Conservation (phyloP, 352 stramenopile species). For the Phytopythium mirpurense region DNA sequence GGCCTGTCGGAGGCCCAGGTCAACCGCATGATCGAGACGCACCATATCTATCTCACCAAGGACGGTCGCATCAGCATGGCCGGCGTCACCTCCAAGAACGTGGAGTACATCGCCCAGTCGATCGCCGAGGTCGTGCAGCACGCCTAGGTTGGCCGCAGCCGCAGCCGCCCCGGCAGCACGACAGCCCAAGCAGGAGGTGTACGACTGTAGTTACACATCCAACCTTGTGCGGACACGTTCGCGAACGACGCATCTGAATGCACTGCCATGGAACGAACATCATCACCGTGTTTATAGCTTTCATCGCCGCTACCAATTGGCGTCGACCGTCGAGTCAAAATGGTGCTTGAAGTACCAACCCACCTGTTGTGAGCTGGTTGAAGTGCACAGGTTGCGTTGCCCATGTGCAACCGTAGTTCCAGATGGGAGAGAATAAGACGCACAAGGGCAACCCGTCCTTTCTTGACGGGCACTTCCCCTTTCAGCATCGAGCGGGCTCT, state of each 20-base stretch:
- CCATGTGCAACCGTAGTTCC: neutral
- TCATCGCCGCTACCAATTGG: no score
- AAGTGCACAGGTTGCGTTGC: neutral
- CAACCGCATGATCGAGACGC: conserved; percentile 90
- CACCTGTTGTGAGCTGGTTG: conserved; percentile 1
- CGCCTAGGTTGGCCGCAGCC: conserved; percentile 31
- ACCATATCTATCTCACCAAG: conserved; percentile 98
- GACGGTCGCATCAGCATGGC: conserved; percentile 98
- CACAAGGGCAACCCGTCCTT: neutral
- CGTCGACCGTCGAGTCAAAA: no score
- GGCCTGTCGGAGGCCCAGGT: conserved; percentile 95
- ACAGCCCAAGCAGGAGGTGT: neutral
- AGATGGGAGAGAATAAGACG: neutral
- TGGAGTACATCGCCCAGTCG: conserved; percentile 94
- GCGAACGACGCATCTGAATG: neutral
- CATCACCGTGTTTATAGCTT: neutral
- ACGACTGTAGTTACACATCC: neutral
- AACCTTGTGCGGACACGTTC: neutral
- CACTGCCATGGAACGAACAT: neutral
- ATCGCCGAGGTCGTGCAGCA: conserved; percentile 93
- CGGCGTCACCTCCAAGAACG: conserved; percentile 95
- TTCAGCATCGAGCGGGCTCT: neutral
- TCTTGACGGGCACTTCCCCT: conserved; percentile 1
- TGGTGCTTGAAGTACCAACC: no score
- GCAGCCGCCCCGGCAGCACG: neutral